Conservation (phyloP, 805 yeast genomes). For the Cyberlindnera mycetangii region DNA sequence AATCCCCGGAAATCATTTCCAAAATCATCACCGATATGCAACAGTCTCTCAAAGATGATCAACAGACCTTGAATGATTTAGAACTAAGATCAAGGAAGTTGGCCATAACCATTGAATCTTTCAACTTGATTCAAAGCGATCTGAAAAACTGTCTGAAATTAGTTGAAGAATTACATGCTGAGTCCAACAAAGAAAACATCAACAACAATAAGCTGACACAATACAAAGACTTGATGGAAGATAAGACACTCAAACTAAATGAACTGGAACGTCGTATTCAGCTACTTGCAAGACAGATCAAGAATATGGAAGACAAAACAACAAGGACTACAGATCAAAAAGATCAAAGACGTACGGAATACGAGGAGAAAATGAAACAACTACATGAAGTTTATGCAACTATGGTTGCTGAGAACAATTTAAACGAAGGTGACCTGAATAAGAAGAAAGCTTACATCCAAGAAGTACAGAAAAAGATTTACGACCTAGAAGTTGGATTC, state of each 20-base stretch:
- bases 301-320: conserved; percentile 40
- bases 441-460: conserved; percentile 35
- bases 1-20: conserved; percentile 54
- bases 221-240: conserved; percentile 20
- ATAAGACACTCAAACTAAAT: conserved; percentile 21
- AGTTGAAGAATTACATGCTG: conserved; percentile 23
- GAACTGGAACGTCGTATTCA: conserved; percentile 37
- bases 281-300: conserved; percentile 37
- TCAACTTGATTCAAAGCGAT: conserved; percentile 35
- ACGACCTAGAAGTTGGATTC: conserved; percentile 31
- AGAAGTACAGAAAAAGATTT: conserved; percentile 37
- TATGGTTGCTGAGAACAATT: conserved; percentile 36
- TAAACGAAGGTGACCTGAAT: conserved; percentile 37
- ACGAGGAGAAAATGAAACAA: conserved; percentile 33
- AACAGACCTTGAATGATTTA: conserved; percentile 35
- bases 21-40: conserved; percentile 53
- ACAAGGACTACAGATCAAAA: conserved; percentile 36
- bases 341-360: conserved; percentile 33
- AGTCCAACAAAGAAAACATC: conserved; percentile 17
- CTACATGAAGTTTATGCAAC: conserved; percentile 36
- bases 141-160: conserved; percentile 21
- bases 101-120: conserved; percentile 53
- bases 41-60: conserved; percentile 40
- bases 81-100: conserved; percentile 51
- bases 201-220: conserved; percentile 17